Evolutionary conservation across 176 grass and related monocot species (phyloP).

Genomic region (Chloris gayana): DNA sequence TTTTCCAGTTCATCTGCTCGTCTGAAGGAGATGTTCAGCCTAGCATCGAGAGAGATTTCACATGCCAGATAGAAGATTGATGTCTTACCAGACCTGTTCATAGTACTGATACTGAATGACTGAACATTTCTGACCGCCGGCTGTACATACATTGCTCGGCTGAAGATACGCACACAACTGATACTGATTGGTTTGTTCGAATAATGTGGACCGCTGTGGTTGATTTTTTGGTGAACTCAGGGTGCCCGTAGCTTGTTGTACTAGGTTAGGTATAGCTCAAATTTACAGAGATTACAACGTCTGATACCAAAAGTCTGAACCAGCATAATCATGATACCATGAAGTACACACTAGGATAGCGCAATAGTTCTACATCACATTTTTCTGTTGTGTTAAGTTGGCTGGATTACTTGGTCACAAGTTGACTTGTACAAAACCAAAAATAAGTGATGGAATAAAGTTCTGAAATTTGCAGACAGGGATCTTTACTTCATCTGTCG

Average conservation of each 20-base stretch:
- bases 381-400: background rate
- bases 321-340: constrained; percentile 16
- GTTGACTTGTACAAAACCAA: constrained; percentile 7
- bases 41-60: constrained; percentile 57
- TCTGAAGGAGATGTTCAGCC: constrained; percentile 73
- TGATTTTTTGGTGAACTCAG: constrained; percentile 17
- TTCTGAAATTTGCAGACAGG: background rate
- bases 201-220: background rate
- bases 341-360: background rate
- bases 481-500: background rate
- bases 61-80: constrained; percentile 35
- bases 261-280: background rate
- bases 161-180: background rate
- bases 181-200: constrained; percentile 31
- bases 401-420: constrained; percentile 14
- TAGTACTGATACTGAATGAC: constrained; percentile 12
- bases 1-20: constrained; percentile 73
- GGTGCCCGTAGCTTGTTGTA: constrained; percentile 2
- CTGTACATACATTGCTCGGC: constrained; percentile 21
- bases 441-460: constrained; percentile 35
- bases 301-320: constrained; percentile 13
- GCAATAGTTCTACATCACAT: background rate
- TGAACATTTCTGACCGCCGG: constrained; percentile 21
- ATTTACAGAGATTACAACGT: background rate
- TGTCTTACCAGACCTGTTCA: constrained; percentile 28